phyloP scores from a whole-genome alignment of 2,329 filamentous ascomycete genomes.

The Penicillium brevicompactum region DNA sequence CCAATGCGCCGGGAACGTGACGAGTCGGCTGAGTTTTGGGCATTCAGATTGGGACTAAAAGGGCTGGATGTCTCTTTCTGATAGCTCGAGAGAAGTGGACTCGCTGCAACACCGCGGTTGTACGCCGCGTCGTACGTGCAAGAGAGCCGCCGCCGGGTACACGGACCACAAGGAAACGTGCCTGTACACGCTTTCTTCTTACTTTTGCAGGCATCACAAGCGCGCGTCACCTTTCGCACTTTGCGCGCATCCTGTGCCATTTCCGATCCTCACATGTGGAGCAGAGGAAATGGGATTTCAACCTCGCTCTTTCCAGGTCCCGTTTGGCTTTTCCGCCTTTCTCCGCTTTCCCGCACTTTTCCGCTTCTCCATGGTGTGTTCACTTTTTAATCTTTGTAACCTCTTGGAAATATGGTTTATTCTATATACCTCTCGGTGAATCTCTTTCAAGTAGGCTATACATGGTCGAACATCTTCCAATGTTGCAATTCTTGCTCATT shows the following conservation, averaged over 20 bases:
- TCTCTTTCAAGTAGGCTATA: no score
- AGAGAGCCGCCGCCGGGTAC: constrained; percentile 12
- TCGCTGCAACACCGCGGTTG: constrained; percentile 23
- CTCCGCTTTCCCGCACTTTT: no score
- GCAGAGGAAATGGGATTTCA: background rate
- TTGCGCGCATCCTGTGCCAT: constrained; percentile 13
- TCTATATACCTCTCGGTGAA: no score
- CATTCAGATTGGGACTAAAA: background rate
- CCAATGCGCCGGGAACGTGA: background rate
- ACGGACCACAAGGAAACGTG: constrained; percentile 24
- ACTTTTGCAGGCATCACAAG: constrained; percentile 26
- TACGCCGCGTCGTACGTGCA: constrained; percentile 27
- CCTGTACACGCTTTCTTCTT: constrained; percentile 30
- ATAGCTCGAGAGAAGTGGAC: constrained; percentile 18
- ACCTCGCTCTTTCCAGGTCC: background rate
- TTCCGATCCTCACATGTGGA: background rate
- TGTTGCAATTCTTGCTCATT: no score
- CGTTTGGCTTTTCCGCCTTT: no score
- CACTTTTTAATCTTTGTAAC: background rate
- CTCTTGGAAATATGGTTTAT: no score
- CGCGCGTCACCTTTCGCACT: constrained; percentile 27
- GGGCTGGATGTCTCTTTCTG: constrained; percentile 1
- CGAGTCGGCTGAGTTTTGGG: background rate
- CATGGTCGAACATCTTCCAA: no score
- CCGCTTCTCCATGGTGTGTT: background rate